A percentile compares a stretch with the other conserved stretches of the same genome.
phyloP scores from a whole-genome alignment of 1,284 basidiomycete species.

The Calocybe gambosa region DNA sequence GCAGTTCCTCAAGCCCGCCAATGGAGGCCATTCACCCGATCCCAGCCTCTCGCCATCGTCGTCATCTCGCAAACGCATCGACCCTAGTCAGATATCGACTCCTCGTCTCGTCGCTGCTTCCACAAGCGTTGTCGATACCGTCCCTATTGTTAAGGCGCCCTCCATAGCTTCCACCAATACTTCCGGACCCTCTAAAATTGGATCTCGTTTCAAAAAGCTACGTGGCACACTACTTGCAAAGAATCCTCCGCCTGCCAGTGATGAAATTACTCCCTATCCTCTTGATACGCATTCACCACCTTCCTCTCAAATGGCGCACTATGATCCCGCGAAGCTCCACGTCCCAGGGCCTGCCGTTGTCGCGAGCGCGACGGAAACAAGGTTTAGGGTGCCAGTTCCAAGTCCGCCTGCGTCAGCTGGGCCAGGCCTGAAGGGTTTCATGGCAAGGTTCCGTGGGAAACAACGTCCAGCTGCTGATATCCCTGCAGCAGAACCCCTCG shows the following conservation, averaged over 20 bases:
- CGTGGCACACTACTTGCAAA: slow-evolving; percentile 66
- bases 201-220: slow-evolving; percentile 64
- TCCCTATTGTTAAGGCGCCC: slow-evolving; percentile 51
- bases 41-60: slow-evolving; percentile 23
- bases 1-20: slow-evolving; percentile 55
- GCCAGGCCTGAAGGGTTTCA: slow-evolving; percentile 71
- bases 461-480: slow-evolving; percentile 38
- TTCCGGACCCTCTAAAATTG: slow-evolving; percentile 42
- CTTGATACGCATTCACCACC: slow-evolving; percentile 33
- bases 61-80: slow-evolving; percentile 54
- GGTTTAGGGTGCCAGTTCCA: slow-evolving; percentile 44
- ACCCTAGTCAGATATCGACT: slow-evolving; percentile 65
- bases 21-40: slow-evolving; percentile 32
- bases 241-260: slow-evolving; percentile 38
- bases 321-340: slow-evolving; percentile 35
- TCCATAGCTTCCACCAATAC: slow-evolving; percentile 29
- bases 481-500: slow-evolving; percentile 16
- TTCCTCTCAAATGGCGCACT: slow-evolving; percentile 29
- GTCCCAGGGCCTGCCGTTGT: slow-evolving; percentile 28
- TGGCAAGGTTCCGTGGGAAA: slow-evolving; percentile 69
- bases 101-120: slow-evolving; percentile 69
- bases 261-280: slow-evolving; percentile 45
- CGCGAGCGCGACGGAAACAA: slow-evolving; percentile 45
- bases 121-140: slow-evolving; percentile 62
- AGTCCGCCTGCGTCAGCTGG: slow-evolving; percentile 64